These are phyloP conservation scores for Houttuynia cordata DNA, from an alignment of 164 flowering plant genomes.

Conservation along the genomic window DNA sequence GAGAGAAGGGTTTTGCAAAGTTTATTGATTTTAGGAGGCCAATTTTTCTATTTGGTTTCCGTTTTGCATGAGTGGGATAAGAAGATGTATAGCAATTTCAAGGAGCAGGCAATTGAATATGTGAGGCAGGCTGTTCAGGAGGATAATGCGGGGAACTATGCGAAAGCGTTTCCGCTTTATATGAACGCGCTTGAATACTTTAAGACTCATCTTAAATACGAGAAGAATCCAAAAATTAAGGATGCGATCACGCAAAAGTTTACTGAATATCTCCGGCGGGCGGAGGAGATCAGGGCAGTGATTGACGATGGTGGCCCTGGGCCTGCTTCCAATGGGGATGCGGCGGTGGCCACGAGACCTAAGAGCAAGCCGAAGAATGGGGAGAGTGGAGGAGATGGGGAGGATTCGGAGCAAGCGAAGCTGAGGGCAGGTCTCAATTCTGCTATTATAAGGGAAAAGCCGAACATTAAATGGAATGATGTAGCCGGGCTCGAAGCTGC, in stretches of 20 bases:
- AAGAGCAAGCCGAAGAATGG: slow-evolving; percentile 78
- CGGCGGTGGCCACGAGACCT: slow-evolving; percentile 67
- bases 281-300: slow-evolving; percentile 94
- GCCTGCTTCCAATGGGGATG: slow-evolving; percentile 64
- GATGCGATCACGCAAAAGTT: slow-evolving; percentile 92
- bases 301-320: slow-evolving; percentile 73
- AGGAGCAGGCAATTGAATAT: slow-evolving; percentile 93
- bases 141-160: slow-evolving; percentile 92
- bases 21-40: too few relatives aligned
- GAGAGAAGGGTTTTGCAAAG: too few relatives aligned
- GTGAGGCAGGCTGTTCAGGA: slow-evolving; percentile 94
- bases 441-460: slow-evolving; percentile 94
- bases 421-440: slow-evolving; percentile 72
- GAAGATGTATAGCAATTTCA: slow-evolving; percentile 93
- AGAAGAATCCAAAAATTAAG: slow-evolving; percentile 89
- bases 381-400: slow-evolving; percentile 50
- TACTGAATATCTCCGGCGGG: slow-evolving; percentile 88
- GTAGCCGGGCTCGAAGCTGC: slow-evolving; percentile 99
- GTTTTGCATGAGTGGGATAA: not conserved
- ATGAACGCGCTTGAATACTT: slow-evolving; percentile 97
- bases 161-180: slow-evolving; percentile 83
- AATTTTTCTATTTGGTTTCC: too few relatives aligned
- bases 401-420: slow-evolving; percentile 81
- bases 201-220: slow-evolving; percentile 86
- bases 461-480: slow-evolving; percentile 93